Conservation (phyloP, 2,329 filamentous ascomycete genomes). For the Diaporthe sp. region DNA sequence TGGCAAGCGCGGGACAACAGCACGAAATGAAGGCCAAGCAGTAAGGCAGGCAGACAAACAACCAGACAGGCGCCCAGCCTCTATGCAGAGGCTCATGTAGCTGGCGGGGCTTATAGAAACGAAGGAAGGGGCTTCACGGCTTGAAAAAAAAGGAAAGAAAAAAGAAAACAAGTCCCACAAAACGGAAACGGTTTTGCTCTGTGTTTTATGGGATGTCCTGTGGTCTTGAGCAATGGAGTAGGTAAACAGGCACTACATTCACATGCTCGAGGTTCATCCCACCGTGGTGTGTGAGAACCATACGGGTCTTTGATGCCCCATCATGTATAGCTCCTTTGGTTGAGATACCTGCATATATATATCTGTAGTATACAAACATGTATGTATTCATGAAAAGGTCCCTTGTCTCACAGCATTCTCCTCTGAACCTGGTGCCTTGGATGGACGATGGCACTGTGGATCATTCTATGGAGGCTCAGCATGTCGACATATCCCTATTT, state of each 20-base stretch:
- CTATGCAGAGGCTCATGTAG: too few relatives aligned
- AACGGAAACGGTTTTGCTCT: neutral
- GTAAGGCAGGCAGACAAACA: too few relatives aligned
- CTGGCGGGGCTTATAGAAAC: neutral
- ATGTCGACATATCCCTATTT: neutral
- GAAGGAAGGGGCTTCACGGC: conserved; percentile 12
- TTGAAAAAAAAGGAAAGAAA: neutral
- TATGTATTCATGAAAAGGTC: neutral
- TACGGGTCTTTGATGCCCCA: neutral
- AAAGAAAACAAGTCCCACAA: neutral
- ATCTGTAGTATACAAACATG: neutral
- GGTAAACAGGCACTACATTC: conserved; percentile 4
- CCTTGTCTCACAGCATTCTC: neutral
- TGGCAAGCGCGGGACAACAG: neutral
- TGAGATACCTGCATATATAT: neutral
- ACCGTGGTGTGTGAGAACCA: neutral
- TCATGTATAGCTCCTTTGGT: neutral
- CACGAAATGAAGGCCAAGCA: neutral
- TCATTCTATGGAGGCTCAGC: too few relatives aligned
- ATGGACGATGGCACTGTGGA: neutral
- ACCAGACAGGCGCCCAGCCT: neutral
- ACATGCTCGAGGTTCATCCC: neutral
- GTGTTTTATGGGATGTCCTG: neutral
- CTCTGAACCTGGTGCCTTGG: neutral
- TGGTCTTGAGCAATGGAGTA: neutral